Base-by-base conservation (phyloP, 495 filamentous ascomycete genomes). In the Penicillium salamii region DNA sequence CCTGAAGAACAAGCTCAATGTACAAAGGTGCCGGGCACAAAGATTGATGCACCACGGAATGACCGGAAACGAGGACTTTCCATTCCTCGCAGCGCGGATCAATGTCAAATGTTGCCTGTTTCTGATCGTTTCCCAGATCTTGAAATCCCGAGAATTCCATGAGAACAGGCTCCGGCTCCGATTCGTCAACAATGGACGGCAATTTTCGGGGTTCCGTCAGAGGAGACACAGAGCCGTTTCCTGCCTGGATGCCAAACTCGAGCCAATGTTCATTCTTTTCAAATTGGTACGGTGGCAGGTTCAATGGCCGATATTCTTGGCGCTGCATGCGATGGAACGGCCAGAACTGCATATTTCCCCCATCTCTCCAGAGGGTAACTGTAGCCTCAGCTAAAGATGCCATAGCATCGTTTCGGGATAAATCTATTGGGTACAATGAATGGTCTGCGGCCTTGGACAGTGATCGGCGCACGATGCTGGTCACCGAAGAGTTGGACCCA, bases 11-110 rank as follows among this genome's bases (percentile, higher is more conserved):
- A 6, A 74, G 34, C 45, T 78, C 75, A 21, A 74, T 28, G 42
- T 75, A 78, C 48, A 78, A 46, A 0, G 72, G 65, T 23, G 72
- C 74, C 9, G 75, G 75, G 33, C 61, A 66, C 2, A 78, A 58
- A 14, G 46, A 32, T 28, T 70, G 51, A 14, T 56, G 59, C 5
- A 61, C 37, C 9, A 74, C 68, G 0, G 62, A 60, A 52, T 78
- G 74, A 17, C 75, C 74, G 8, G 31, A 26, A 1, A 37, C 36
- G n/a, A 26, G 29, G 8, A 19, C 19, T 20, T 19, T 23, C 2
- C 23, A 40, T 19, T 23, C 21, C 9, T 9, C 5, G 19, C 23
- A 12, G n/a, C n/a, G 19, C 11, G 37, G 21, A 13, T 40, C 21
- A n/a, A 40, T 20, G 9, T 12, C 18, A n/a, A 40, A 40, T 12